A percentile compares a stretch with the other conserved stretches of the same genome.
These are phyloP conservation scores for Haplographium delicatum DNA, from an alignment of 495 filamentous ascomycete genomes.

Conservation along the genomic window DNA sequence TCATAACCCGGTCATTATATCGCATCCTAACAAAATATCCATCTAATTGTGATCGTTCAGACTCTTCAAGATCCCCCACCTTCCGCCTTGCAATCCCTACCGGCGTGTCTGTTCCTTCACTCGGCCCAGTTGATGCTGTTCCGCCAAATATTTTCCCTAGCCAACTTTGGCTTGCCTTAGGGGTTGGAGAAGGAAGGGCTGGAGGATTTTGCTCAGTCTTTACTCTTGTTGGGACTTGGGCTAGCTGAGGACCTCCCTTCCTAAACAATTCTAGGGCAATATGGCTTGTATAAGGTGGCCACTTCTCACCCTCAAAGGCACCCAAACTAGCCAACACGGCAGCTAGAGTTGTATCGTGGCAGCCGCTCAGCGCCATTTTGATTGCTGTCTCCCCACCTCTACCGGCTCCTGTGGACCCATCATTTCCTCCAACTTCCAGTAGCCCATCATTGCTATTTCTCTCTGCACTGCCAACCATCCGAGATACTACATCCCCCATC, in stretches of 20 bases:
- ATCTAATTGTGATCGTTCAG: conserved; percentile 50
- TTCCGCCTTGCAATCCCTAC: conserved; percentile 47
- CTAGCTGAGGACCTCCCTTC: conserved; percentile 28
- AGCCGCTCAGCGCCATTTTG: conserved; percentile 73
- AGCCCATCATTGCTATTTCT: conserved; percentile 52
- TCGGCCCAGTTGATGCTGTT: neutral
- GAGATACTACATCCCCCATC: conserved; percentile 67
- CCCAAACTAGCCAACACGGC: conserved; percentile 73
- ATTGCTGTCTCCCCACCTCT: conserved; percentile 49
- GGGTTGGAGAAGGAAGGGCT: neutral
- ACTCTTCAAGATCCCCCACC: conserved; percentile 38
- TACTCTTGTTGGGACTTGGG: neutral
- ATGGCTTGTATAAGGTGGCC: conserved; percentile 91
- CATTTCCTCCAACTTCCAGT: conserved; percentile 40
- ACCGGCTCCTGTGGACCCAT: conserved; percentile 29
- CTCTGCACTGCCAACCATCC: conserved; percentile 74
- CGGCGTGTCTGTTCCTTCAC: conserved; percentile 22
- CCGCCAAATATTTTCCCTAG: conserved; percentile 41
- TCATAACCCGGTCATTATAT: conserved; percentile 81
- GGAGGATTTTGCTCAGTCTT: neutral
- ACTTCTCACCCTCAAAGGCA: conserved; percentile 63
- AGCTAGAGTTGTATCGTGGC: conserved; percentile 92
- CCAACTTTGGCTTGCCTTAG: conserved; percentile 34
- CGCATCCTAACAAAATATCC: conserved; percentile 90
- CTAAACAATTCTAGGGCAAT: conserved; percentile 88